Evolutionary conservation across 2,329 filamentous ascomycete species (phyloP).

Genomic region (Cladosporium sp.): DNA sequence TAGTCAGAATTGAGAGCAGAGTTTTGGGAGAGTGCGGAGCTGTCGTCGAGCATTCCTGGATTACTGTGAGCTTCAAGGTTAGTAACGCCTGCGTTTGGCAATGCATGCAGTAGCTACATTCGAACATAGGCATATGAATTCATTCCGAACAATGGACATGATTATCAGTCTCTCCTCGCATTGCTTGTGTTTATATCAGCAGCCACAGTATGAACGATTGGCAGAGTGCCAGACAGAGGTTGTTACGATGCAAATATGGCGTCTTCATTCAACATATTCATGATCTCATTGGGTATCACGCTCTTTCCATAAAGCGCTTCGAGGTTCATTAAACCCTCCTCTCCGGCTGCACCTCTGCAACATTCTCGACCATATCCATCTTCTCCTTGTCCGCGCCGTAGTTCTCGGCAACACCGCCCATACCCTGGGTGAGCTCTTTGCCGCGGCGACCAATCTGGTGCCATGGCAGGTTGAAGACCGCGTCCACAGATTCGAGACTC

Average conservation of each 20-base stretch:
- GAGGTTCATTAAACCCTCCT: constrained; percentile 6
- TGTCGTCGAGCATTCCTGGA: no score
- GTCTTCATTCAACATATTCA: neutral
- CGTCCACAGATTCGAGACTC: constrained; percentile 59
- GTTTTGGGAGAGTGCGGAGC: no score
- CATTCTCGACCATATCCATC: constrained; percentile 27
- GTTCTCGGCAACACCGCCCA: constrained; percentile 30
- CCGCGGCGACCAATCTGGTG: constrained; percentile 64
- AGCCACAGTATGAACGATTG: no score
- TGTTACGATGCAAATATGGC: neutral
- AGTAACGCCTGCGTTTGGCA: no score
- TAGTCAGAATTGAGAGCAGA: no score
- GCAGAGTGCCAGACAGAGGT: neutral
- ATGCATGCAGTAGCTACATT: no score
- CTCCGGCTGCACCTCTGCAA: constrained; percentile 22
- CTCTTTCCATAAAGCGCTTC: neutral
- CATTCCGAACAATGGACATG: no score
- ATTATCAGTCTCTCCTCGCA: no score
- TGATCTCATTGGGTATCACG: constrained; percentile 5
- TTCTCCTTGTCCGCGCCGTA: constrained; percentile 28
- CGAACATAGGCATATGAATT: no score
- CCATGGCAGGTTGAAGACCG: constrained; percentile 65
- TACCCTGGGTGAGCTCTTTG: constrained; percentile 30
- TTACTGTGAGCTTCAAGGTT: no score
- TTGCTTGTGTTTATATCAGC: no score